Evolutionary conservation across 2,329 filamentous ascomycete genomes (phyloP).

Genomic region (Anthostomella pinea): DNA sequence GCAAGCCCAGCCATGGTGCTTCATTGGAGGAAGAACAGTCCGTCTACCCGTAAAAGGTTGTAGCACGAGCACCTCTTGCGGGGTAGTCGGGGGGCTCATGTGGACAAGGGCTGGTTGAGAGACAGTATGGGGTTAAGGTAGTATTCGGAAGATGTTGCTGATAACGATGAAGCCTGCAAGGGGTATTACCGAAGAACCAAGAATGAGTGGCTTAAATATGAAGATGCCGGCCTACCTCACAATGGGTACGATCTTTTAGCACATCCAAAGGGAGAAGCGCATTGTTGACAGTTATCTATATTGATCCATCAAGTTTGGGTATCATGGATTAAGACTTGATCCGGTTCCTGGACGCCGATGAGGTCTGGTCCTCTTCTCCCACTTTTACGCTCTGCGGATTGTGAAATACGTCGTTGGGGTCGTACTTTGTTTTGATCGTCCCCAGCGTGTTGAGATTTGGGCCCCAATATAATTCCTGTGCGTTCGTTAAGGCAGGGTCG

Average conservation of each 20-base stretch:
- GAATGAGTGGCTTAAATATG: too few relatives aligned
- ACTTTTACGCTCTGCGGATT: slow-evolving; percentile 55
- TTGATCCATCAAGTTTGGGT: neutral
- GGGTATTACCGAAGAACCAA: too few relatives aligned
- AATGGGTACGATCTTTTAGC: too few relatives aligned
- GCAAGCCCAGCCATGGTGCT: too few relatives aligned
- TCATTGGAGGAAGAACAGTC: slow-evolving; percentile 20
- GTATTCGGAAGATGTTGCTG: too few relatives aligned
- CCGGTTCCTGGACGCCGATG: slow-evolving; percentile 1
- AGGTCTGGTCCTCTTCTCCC: slow-evolving; percentile 1
- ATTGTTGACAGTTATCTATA: too few relatives aligned
- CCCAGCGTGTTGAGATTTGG: slow-evolving; percentile 46
- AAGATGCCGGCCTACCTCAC: too few relatives aligned
- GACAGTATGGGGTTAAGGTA: too few relatives aligned
- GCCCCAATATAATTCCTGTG: slow-evolving; percentile 55
- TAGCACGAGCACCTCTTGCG: slow-evolving; percentile 7
- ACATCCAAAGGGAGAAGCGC: too few relatives aligned
- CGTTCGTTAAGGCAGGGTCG: slow-evolving; percentile 47
- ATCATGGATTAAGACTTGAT: neutral
- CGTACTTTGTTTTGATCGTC: slow-evolving; percentile 49
- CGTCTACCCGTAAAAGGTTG: slow-evolving; percentile 3
- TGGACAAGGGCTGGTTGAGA: too few relatives aligned
- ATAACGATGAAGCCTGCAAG: too few relatives aligned
- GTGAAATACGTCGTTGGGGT: slow-evolving; percentile 53
- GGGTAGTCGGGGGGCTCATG: slow-evolving; percentile 6